Percentiles rank a stretch among this genome's conserved stretches.
Evolutionary conservation across 73 alveolate species (phyloP).

Genomic region (Paraurostyla sp.): DNA sequence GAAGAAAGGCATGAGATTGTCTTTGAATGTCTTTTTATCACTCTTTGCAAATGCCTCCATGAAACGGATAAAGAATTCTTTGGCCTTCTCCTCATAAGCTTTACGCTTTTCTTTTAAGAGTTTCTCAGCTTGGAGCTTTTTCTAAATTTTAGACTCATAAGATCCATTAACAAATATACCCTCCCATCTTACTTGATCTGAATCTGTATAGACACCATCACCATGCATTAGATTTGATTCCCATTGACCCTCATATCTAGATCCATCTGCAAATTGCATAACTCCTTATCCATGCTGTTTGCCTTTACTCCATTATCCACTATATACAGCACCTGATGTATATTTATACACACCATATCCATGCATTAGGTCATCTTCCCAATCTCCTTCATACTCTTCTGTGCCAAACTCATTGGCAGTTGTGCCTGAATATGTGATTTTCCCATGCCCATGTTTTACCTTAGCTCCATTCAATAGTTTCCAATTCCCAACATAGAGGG

Average conservation of each 20-base stretch:
- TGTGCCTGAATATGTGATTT: slow-evolving; percentile 72
- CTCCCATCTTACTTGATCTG: slow-evolving; percentile 91
- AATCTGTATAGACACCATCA: slow-evolving; percentile 89
- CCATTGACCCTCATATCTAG: slow-evolving; percentile 95
- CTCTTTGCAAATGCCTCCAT: slow-evolving; percentile 81
- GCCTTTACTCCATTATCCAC: slow-evolving; percentile 91
- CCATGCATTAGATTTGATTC: slow-evolving; percentile 92
- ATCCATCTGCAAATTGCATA: slow-evolving; percentile 89
- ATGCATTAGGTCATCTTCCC: slow-evolving; percentile 93
- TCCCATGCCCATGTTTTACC: slow-evolving; percentile 93
- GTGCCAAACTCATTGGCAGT: slow-evolving; percentile 68
- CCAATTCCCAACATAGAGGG: slow-evolving; percentile 92
- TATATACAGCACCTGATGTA: slow-evolving; percentile 92
- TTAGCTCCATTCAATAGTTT: slow-evolving; percentile 83
- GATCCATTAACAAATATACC: slow-evolving; percentile 93
- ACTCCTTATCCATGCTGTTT: slow-evolving; percentile 92
- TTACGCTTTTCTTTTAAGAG: slow-evolving; percentile 80
- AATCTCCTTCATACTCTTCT: slow-evolving; percentile 95
- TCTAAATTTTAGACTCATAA: slow-evolving; percentile 90
- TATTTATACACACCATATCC: slow-evolving; percentile 92
- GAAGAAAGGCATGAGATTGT: slow-evolving; percentile 85
- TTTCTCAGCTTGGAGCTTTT: slow-evolving; percentile 88
- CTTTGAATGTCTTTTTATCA: slow-evolving; percentile 95
- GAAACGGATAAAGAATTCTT: slow-evolving; percentile 76
- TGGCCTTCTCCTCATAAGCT: slow-evolving; percentile 76